Percentiles rank a stretch among this genome's conserved stretches.
phyloP scores from a whole-genome alignment of 768 basidiomycete genomes.

The Pleurotus sapidus region DNA sequence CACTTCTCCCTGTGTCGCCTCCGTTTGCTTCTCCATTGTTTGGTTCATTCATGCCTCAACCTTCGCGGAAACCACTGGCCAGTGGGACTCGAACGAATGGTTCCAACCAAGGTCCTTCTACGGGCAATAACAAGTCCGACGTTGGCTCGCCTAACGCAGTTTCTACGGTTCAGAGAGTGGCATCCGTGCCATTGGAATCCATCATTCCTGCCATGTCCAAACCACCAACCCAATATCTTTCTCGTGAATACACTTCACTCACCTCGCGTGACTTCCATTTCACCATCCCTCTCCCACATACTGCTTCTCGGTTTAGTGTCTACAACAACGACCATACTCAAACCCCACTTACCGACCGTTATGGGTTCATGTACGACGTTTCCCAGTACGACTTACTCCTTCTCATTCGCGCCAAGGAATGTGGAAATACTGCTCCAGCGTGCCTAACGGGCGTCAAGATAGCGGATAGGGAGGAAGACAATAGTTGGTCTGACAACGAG shows the following conservation, averaged over 20 bases:
- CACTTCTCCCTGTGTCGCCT: slow-evolving; percentile 29
- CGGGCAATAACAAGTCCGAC: slow-evolving; percentile 29
- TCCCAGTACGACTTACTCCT: slow-evolving; percentile 78
- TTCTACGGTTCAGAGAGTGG: slow-evolving; percentile 22
- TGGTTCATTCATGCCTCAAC: slow-evolving; percentile 54
- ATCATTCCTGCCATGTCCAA: slow-evolving; percentile 80
- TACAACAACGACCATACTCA: slow-evolving; percentile 50
- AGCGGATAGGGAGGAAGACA: slow-evolving; percentile 77
- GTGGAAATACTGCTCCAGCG: slow-evolving; percentile 74
- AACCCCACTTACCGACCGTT: slow-evolving; percentile 76
- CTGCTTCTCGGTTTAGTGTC: slow-evolving; percentile 52
- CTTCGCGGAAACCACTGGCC: slow-evolving; percentile 38
- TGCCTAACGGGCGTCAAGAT: slow-evolving; percentile 87
- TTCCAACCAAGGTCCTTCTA: slow-evolving; percentile 16
- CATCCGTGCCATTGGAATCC: slow-evolving; percentile 70
- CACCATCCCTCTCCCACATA: slow-evolving; percentile 56
- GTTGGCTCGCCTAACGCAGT: slow-evolving; percentile 10
- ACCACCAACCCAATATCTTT: slow-evolving; percentile 83
- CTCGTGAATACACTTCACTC: slow-evolving; percentile 69
- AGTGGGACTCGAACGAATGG: slow-evolving; percentile 15
- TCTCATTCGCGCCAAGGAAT: slow-evolving; percentile 69
- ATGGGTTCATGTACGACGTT: slow-evolving; percentile 89
- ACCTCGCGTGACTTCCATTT: slow-evolving; percentile 76
- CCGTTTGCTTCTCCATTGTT: slow-evolving; percentile 58
- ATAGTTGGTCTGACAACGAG: slow-evolving; percentile 72